phyloP scores from a whole-genome alignment of 2,329 filamentous ascomycete genomes.

The Trichoderma cornu-damae region DNA sequence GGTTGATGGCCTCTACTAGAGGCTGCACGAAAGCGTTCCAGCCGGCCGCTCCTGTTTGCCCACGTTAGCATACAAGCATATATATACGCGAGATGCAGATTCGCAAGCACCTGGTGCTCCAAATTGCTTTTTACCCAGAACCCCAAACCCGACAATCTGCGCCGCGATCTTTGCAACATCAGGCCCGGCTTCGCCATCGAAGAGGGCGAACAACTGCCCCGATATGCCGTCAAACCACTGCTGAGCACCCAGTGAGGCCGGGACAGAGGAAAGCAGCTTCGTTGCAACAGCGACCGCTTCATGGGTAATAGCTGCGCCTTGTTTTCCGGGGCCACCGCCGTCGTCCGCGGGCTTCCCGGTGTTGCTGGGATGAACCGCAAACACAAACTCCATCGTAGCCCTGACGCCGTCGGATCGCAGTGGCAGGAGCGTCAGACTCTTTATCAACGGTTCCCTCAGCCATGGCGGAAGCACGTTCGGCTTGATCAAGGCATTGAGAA shows the following conservation, averaged over 20 bases:
- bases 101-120: constrained; percentile 52
- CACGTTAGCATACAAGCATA: not conserved
- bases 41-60: constrained; percentile 45
- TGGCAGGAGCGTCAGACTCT: constrained; percentile 55
- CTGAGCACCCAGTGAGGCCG: constrained; percentile 48
- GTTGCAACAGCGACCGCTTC: constrained; percentile 62
- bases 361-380: constrained; percentile 59
- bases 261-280: constrained; percentile 56
- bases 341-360: constrained; percentile 38
- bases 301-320: constrained; percentile 60
- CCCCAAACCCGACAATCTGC: constrained; percentile 49
- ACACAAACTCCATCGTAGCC: constrained; percentile 64
- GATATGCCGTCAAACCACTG: constrained; percentile 57
- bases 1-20: constrained; percentile 49
- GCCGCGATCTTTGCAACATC: constrained; percentile 36
- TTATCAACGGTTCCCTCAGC: constrained; percentile 54
- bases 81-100: no score
- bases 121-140: constrained; percentile 57
- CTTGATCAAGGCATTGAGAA: constrained; percentile 59
- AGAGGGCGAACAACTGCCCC: constrained; percentile 54
- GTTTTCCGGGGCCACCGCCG: constrained; percentile 43
- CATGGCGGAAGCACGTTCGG: constrained; percentile 54
- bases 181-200: constrained; percentile 49
- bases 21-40: constrained; percentile 60
- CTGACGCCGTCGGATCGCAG: constrained; percentile 60